Percentiles rank a stretch among this genome's conserved stretches.
Conservation (phyloP, 2,329 filamentous ascomycete species). For the Penicillium sp. region DNA sequence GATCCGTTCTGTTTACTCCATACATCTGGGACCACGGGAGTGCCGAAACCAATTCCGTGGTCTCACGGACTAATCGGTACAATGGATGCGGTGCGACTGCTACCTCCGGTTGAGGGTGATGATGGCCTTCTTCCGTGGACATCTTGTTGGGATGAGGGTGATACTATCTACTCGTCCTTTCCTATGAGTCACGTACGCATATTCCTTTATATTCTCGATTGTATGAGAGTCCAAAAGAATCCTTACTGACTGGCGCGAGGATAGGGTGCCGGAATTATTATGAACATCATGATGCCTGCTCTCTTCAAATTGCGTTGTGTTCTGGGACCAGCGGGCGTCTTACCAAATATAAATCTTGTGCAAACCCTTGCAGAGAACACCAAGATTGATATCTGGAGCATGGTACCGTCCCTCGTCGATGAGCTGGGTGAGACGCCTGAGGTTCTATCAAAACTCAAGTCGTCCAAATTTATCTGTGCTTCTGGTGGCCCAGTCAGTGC, state of each 20-base stretch:
- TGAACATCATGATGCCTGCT: constrained; percentile 10
- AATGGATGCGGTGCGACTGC: constrained; percentile 15
- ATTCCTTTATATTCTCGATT: background rate
- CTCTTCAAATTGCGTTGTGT: constrained; percentile 6
- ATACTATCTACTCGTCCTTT: constrained; percentile 8
- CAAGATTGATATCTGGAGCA: constrained; percentile 10
- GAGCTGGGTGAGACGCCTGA: constrained; percentile 1
- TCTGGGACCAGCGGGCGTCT: constrained; percentile 5
- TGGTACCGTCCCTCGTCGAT: constrained; percentile 7
- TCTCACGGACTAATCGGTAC: constrained; percentile 18
- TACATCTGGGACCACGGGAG: constrained; percentile 33
- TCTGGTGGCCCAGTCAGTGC: constrained; percentile 7
- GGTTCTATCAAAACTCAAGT: background rate
- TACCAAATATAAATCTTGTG: constrained; percentile 8
- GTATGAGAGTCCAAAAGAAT: no score
- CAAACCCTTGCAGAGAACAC: background rate
- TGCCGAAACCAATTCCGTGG: constrained; percentile 34
- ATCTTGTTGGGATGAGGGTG: constrained; percentile 3
- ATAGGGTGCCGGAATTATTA: constrained; percentile 8
- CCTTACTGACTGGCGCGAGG: background rate
- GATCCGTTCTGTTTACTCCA: constrained; percentile 34
- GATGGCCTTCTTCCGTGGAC: constrained; percentile 3
- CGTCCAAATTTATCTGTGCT: constrained; percentile 7
- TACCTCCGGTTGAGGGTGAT: constrained; percentile 6
- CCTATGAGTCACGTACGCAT: constrained; percentile 10